Percentiles rank a stretch among this genome's conserved stretches.
Evolutionary conservation across 495 filamentous ascomycete species (phyloP).

Genomic region (Aspergillus steynii): DNA sequence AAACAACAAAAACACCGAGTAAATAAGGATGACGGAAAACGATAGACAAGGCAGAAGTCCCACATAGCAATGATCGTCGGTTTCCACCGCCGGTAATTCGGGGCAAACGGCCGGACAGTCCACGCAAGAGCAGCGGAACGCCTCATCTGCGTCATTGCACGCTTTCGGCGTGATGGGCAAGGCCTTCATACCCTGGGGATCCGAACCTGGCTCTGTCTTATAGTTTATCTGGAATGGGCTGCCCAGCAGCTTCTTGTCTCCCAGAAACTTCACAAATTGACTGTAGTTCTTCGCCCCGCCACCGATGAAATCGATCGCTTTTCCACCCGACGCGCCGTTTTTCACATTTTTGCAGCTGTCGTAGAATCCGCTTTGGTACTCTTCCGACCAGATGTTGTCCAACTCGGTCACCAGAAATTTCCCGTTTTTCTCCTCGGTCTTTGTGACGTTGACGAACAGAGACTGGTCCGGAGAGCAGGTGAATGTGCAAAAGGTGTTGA

Average conservation of each 20-base stretch:
- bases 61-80: slow-evolving; percentile 72
- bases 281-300: slow-evolving; percentile 90
- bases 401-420: slow-evolving; percentile 82
- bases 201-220: slow-evolving; percentile 55
- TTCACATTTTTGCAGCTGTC: slow-evolving; percentile 98
- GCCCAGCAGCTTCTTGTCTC: slow-evolving; percentile 81
- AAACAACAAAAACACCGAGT: slow-evolving; percentile 71
- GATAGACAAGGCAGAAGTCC: slow-evolving; percentile 87
- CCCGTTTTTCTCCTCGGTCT: slow-evolving; percentile 61
- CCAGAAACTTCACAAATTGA: slow-evolving; percentile 85
- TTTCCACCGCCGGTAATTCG: slow-evolving; percentile 68
- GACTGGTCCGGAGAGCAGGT: slow-evolving; percentile 97
- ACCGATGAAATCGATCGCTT: slow-evolving; percentile 92
- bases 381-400: slow-evolving; percentile 83
- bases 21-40: slow-evolving; percentile 85
- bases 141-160: slow-evolving; percentile 84
- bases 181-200: slow-evolving; percentile 62
- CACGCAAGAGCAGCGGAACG: slow-evolving; percentile 87
- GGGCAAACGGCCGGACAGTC: slow-evolving; percentile 88
- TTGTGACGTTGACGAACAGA: slow-evolving; percentile 90
- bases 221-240: slow-evolving; percentile 99
- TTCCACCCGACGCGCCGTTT: slow-evolving; percentile 87
- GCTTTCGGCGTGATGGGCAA: slow-evolving; percentile 67
- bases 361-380: slow-evolving; percentile 88
- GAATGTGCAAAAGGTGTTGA: slow-evolving; percentile 95